phyloP scores from a whole-genome alignment of 2,329 filamentous ascomycete species.

The Hypoxylon sp. region DNA sequence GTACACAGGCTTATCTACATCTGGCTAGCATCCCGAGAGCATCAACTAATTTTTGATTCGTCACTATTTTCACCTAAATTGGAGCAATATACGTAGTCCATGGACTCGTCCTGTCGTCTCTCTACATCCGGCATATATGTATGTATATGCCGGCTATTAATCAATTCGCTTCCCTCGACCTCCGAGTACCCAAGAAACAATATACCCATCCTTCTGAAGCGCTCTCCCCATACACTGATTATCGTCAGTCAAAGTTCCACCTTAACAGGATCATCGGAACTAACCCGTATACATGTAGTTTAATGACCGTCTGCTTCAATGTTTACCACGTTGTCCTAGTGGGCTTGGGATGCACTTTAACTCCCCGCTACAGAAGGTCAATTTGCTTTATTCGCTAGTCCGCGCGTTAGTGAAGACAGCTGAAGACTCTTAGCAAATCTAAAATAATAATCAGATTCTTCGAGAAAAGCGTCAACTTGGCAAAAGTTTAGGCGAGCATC shows the following conservation, averaged over 20 bases:
- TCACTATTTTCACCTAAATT: constrained; percentile 8
- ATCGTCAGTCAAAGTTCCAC: background rate
- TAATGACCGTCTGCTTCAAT: background rate
- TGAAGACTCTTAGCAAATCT: constrained; percentile 21
- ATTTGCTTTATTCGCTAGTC: constrained; percentile 23
- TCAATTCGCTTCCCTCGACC: background rate
- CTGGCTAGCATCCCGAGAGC: constrained; percentile 26
- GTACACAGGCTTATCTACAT: constrained; percentile 21
- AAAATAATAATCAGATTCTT: constrained; percentile 23
- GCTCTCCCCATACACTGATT: background rate
- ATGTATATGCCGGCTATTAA: constrained; percentile 13
- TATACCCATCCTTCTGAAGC: background rate
- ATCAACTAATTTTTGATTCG: constrained; percentile 28
- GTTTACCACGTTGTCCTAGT: constrained; percentile 5
- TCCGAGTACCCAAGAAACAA: background rate
- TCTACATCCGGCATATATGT: too few relatives aligned
- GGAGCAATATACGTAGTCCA: constrained; percentile 5
- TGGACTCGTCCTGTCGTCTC: constrained; percentile 7
- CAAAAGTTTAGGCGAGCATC: constrained; percentile 4
- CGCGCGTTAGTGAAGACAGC: constrained; percentile 19
- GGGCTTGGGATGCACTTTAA: constrained; percentile 17
- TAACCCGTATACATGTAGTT: background rate
- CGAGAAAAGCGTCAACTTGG: constrained; percentile 11
- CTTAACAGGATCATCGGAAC: background rate
- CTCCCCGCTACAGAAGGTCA: constrained; percentile 22